phyloP scores from a whole-genome alignment of 345 rosid genomes.

The Salix exigua region DNA sequence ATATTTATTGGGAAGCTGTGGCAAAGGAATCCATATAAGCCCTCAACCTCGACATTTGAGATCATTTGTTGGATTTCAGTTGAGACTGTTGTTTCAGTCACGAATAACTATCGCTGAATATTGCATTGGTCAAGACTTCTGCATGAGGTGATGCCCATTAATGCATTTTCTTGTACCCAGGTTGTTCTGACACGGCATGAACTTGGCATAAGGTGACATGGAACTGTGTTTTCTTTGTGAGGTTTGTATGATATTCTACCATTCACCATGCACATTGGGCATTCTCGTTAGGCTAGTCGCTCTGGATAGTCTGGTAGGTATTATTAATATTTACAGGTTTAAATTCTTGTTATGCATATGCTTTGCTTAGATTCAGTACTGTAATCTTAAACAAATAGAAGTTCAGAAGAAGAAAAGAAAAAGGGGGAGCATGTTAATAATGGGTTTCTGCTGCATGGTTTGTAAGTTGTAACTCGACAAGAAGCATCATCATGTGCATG shows the following conservation, averaged over 20 bases:
- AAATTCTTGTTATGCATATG: conserved; percentile 16
- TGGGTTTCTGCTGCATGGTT: background rate
- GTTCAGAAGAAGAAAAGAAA: background rate
- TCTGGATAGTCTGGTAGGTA: conserved; percentile 30
- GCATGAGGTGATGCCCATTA: conserved; percentile 20
- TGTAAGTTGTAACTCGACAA: background rate
- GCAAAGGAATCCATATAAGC: conserved; percentile 6
- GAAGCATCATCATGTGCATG: background rate
- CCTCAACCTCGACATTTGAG: conserved; percentile 6
- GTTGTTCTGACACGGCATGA: conserved; percentile 29
- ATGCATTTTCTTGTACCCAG: conserved; percentile 29
- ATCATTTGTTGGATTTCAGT: conserved; percentile 8
- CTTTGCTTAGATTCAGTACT: conserved; percentile 26
- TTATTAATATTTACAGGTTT: conserved; percentile 20
- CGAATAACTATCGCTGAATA: conserved; percentile 21
- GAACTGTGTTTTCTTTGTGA: conserved; percentile 24
- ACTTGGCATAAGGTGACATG: conserved; percentile 25
- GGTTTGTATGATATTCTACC: conserved; percentile 28
- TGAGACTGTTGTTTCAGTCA: conserved; percentile 18
- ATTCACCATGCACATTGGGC: conserved; percentile 15
- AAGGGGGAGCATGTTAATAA: conserved; percentile 32
- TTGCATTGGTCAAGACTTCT: conserved; percentile 20
- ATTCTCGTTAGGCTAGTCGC: conserved; percentile 32
- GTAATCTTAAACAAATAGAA: conserved; percentile 30
- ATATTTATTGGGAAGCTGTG: background rate